Evolutionary conservation across 352 stramenopile species (phyloP).

Genomic region (Pythium dissotocum): DNA sequence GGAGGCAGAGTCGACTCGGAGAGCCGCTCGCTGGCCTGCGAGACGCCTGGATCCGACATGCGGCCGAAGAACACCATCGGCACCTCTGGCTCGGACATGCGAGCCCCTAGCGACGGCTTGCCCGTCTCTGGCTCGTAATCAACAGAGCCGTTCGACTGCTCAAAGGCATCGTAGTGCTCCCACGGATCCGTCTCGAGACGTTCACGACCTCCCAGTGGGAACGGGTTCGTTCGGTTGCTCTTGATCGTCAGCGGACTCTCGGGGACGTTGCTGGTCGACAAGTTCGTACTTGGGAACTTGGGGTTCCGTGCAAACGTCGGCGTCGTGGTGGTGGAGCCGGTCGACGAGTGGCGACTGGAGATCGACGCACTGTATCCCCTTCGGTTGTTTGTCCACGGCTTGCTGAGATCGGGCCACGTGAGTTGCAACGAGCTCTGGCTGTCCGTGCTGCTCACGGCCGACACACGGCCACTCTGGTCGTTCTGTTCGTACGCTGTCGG

Average conservation of each 20-base stretch:
- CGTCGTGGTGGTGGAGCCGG: conserved; percentile 12
- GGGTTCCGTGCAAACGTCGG: conserved; percentile 8
- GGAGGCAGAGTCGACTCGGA: background rate
- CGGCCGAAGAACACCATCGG: background rate
- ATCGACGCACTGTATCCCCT: conserved; percentile 8
- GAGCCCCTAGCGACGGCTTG: conserved; percentile 29
- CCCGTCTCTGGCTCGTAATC: conserved; percentile 14
- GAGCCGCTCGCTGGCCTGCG: background rate
- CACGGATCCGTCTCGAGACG: conserved; percentile 67
- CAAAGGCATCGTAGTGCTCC: conserved; percentile 66
- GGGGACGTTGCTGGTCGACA: conserved; percentile 55
- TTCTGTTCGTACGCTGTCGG: conserved; percentile 34
- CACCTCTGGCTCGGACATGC: background rate
- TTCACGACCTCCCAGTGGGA: conserved; percentile 32
- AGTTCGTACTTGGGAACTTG: conserved; percentile 22
- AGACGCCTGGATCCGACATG: background rate
- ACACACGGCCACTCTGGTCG: conserved; percentile 48
- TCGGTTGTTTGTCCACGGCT: background rate
- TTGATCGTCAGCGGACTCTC: conserved; percentile 59
- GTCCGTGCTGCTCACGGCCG: conserved; percentile 47
- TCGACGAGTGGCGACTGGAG: conserved; percentile 13
- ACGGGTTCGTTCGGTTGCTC: conserved; percentile 14
- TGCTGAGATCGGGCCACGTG: conserved; percentile 24
- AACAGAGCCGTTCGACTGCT: conserved; percentile 18
- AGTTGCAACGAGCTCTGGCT: conserved; percentile 35